These are phyloP conservation scores for Exophiala dermatitidis DNA, from an alignment of 2,329 filamentous ascomycete species.

Conservation along the genomic window DNA sequence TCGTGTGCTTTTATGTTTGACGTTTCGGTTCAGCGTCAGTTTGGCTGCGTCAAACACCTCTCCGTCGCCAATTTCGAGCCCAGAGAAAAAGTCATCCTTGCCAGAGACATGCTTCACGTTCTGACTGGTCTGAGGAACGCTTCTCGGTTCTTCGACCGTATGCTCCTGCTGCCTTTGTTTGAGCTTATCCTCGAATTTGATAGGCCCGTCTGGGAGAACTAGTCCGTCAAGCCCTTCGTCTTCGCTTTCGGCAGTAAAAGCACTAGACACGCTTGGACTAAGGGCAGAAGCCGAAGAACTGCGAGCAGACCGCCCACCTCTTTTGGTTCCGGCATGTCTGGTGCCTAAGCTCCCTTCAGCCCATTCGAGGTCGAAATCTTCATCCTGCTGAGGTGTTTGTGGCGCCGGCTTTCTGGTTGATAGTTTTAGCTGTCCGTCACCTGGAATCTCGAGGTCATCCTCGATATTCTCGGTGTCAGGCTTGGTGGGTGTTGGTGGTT, in stretches of 20 bases:
- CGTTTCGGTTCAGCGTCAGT: constrained; percentile 79
- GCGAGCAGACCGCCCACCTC: constrained; percentile 69
- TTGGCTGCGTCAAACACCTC: constrained; percentile 75
- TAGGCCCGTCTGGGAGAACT: constrained; percentile 70
- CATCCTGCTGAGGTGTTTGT: constrained; percentile 55
- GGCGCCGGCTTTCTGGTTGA: constrained; percentile 54
- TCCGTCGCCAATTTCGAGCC: constrained; percentile 77
- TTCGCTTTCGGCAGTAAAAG: constrained; percentile 84
- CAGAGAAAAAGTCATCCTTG: constrained; percentile 73
- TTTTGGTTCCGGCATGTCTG: constrained; percentile 75
- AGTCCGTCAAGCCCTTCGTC: constrained; percentile 90
- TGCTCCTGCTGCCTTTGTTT: constrained; percentile 58
- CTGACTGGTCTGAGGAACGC: constrained; percentile 32
- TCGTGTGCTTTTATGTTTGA: constrained; percentile 71
- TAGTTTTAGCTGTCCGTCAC: constrained; percentile 56
- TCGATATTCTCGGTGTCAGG: constrained; percentile 61
- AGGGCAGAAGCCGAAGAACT: constrained; percentile 83
- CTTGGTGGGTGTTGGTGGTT: constrained; percentile 31
- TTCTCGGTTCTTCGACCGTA: constrained; percentile 30
- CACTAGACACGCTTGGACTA: constrained; percentile 88
- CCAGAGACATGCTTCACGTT: constrained; percentile 29
- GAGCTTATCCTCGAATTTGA: constrained; percentile 74
- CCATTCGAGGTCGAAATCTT: constrained; percentile 79
- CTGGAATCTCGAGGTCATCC: constrained; percentile 63
- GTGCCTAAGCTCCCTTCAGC: constrained; percentile 89